Evolutionary conservation across 805 yeast genomes (phyloP).

Genomic region (Vanderwaltozyma tropicalis): DNA sequence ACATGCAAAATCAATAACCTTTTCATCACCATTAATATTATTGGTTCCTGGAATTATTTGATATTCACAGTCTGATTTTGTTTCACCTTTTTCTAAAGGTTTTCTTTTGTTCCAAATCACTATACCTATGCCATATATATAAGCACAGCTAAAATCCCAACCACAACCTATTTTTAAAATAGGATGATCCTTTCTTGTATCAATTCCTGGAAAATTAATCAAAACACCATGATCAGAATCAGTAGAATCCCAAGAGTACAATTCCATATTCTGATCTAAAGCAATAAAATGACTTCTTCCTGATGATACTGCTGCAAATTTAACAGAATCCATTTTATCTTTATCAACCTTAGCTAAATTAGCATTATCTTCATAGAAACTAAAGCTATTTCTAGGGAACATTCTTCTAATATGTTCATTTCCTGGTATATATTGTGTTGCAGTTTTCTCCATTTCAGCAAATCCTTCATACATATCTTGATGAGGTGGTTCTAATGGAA

Average conservation of each 20-base stretch:
- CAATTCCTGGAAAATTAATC: conserved; percentile 30
- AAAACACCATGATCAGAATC: conserved; percentile 35
- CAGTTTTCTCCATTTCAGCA: conserved; percentile 12
- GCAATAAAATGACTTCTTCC: conserved; percentile 61
- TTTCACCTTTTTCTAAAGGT: conserved; percentile 21
- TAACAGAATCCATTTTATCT: conserved; percentile 16
- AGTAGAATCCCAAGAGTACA: conserved; percentile 55
- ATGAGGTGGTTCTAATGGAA: conserved; percentile 14
- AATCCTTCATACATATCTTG: conserved; percentile 20
- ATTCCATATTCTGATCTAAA: conserved; percentile 35
- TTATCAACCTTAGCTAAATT: conserved; percentile 9
- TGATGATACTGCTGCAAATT: conserved; percentile 41
- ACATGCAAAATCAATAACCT: conserved; percentile 47
- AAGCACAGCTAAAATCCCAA: conserved; percentile 50
- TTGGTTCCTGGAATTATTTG: conserved; percentile 34
- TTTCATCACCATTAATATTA: conserved; percentile 23
- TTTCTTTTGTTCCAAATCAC: conserved; percentile 44
- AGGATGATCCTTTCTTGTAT: conserved; percentile 18
- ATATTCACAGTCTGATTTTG: conserved; percentile 31
- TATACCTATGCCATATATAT: conserved; percentile 41
- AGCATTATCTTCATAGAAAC: conserved; percentile 7
- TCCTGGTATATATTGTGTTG: conserved; percentile 16
- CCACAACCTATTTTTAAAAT: conserved; percentile 49
- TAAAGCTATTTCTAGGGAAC: conserved; percentile 21
- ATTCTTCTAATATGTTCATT: conserved; percentile 22